Evolutionary conservation across 2,329 filamentous ascomycete genomes (phyloP), one percentile per base, ranked within the genome.

Genomic region (Curvularia verruculosa): DNA sequence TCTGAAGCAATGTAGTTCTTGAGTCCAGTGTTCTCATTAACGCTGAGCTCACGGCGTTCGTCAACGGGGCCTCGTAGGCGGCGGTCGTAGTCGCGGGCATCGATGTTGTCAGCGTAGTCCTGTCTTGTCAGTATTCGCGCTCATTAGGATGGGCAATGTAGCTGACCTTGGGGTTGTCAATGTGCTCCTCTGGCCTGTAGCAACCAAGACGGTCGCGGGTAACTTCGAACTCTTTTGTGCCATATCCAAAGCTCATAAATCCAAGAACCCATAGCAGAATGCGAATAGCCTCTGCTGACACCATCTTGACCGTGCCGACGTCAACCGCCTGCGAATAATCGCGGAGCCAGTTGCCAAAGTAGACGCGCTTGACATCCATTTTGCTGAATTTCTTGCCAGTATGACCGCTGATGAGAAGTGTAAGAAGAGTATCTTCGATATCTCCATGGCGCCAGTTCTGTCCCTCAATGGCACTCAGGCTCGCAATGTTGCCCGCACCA

Each of bases 1-100:
- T 97, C 93, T 61, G 92, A 92, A 37, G 93, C 92, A 76, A 97
- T 97, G 78, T 97, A 97, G 75, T 93, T 95, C 81, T 98, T 98
- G 79, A 96, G 70, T 29, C 84, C 83, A 68, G 75, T 79, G 24
- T 76, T 71, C 55, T 85, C 83, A 68, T 98, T 91, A 68, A 98
- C 84, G 44, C 84, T 85, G 34, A 97, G 83, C 79, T 97, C 94
- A 49, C 86, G 83, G 24, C 82, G 72, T 79, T 96, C 92, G 63
- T 96, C 85, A 44, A 98, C 82, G 0, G 91, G 91, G 1, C 88
- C 92, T 72, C 94, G 89, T 49, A 97, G 87, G 64, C 91, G 88
- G 52, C 77, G 82, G 72, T 97, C 90, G 73, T 95, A 96, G 63
- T 90, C 83, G 39, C 90, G 86, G 47, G 93, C 92, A 79, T 97